Evolutionary conservation across 805 yeast genomes (phyloP), one percentile per base, ranked within the genome.

Genomic region (Barnettozyma vustinii): DNA sequence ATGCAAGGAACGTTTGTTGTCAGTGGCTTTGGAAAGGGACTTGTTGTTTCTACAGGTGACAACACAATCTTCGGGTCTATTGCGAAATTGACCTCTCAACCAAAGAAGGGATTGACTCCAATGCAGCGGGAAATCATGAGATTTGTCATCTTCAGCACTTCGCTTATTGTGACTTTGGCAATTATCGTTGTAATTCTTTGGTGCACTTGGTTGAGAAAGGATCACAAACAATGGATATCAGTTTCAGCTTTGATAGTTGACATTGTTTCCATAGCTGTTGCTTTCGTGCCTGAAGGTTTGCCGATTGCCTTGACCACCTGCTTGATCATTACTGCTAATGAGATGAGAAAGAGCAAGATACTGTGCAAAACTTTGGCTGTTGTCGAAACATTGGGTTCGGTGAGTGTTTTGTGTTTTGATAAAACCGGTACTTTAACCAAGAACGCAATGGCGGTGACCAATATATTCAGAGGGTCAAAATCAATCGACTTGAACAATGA

Each of bases 291-390:
- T 7, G 79, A 76, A 56, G 79, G 80, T 39, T 63, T 73, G 30
- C 83, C 71, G 49, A 76, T 66, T 64, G 81, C 77, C 46, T 73
- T 62, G 66, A 77, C 75, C 56, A 76, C 70, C 50, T 81, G 67
- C 56, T 63, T 78, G 48, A 62, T 75, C 30, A 69, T 77, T 37
- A 72, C 79, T 25, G 80, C 82, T 18, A 58, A 60, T 37, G 65
- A 64, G 42, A 76, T 79, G 80, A 68, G 64, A 43, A 65, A 67
- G 48, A 61, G 66, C 51, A 70, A 73, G 44, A 70, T 78, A 32
- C 63, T 76, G 44, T 74, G 77, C 46, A 72, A 76, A 52, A 63
- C 75, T 4, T 12, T 27, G 32, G 32, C 32, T 27, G 32, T 27
- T 27, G 32, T 27, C 4, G 32, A 27, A 27, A 79, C 84, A 16